Evolutionary conservation across 108 stramenopile species (phyloP).

Genomic region (Seminavis robusta): DNA sequence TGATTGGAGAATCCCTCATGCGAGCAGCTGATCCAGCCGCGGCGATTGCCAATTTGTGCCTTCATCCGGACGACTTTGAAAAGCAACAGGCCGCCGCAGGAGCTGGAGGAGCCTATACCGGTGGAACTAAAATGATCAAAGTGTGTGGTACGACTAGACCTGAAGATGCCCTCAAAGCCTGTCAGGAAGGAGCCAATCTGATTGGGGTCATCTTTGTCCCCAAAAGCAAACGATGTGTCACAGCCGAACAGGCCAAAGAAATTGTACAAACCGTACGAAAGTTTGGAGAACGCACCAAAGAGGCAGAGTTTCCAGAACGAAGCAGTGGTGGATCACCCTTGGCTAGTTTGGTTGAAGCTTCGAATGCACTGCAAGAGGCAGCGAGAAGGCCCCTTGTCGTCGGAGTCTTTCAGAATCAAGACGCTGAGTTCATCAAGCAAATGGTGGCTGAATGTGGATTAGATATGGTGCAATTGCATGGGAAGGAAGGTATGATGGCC

Average conservation of each 20-base stretch:
- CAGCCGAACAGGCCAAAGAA: slow-evolving; percentile 57
- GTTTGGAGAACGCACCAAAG: slow-evolving; percentile 84
- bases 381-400: slow-evolving; percentile 81
- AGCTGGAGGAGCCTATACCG: slow-evolving; percentile 74
- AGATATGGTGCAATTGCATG: slow-evolving; percentile 97
- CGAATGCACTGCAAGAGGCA: slow-evolving; percentile 50
- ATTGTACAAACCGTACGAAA: slow-evolving; percentile 77
- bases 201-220: slow-evolving; percentile 96
- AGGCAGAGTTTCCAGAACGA: slow-evolving; percentile 1
- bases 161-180: slow-evolving; percentile 89
- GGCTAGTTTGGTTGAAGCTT: slow-evolving; percentile 41
- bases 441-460: slow-evolving; percentile 83
- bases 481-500: slow-evolving; percentile 87
- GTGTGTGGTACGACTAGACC: slow-evolving; percentile 93
- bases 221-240: slow-evolving; percentile 80
- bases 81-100: slow-evolving; percentile 1
- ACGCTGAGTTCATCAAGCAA: slow-evolving; percentile 64
- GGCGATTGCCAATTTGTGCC: slow-evolving; percentile 81
- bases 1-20: slow-evolving; percentile 99
- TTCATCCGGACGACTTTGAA: slow-evolving; percentile 79
- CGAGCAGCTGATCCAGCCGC: slow-evolving; percentile 77
- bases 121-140: slow-evolving; percentile 82
- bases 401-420: slow-evolving; percentile 97
- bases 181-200: slow-evolving; percentile 89
- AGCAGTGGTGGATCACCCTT: slow-evolving; percentile 22